phyloP scores from a whole-genome alignment of 2,329 filamentous ascomycete genomes.

The Scopulariopsis brevicaulis region DNA sequence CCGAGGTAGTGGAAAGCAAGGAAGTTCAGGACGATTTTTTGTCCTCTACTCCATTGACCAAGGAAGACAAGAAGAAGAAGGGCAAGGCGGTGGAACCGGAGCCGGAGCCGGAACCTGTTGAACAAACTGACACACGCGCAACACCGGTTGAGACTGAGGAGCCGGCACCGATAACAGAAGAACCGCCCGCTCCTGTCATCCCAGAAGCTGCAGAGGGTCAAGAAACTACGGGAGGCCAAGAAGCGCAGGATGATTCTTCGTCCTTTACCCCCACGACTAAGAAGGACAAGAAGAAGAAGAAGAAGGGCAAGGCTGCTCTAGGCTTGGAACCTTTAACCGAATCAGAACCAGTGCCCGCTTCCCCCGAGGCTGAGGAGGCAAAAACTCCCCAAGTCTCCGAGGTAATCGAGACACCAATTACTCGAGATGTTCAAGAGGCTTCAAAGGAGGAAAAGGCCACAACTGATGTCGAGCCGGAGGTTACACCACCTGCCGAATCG shows the following conservation, averaged over 20 bases:
- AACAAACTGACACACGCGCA: neutral
- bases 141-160: neutral
- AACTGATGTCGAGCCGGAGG: neutral
- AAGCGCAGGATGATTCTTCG: neutral
- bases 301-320: slow-evolving; percentile 7
- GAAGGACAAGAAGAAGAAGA: slow-evolving; percentile 11
- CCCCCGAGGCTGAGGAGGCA: neutral
- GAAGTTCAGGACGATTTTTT: neutral
- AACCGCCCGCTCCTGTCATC: neutral
- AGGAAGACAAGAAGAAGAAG: slow-evolving; percentile 7
- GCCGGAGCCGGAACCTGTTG: neutral
- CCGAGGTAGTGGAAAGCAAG: neutral
- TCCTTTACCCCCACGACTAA: slow-evolving; percentile 3
- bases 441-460: neutral
- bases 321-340: neutral
- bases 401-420: neutral
- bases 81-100: slow-evolving; percentile 7
- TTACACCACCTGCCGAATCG: neutral
- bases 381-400: neutral
- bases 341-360: neutral
- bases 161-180: neutral
- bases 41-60: neutral
- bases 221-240: neutral
- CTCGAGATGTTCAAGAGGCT: neutral
- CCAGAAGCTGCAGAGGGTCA: neutral